Evolutionary conservation across 768 basidiomycete species (phyloP).

Genomic region (Auriscalpium orientale): DNA sequence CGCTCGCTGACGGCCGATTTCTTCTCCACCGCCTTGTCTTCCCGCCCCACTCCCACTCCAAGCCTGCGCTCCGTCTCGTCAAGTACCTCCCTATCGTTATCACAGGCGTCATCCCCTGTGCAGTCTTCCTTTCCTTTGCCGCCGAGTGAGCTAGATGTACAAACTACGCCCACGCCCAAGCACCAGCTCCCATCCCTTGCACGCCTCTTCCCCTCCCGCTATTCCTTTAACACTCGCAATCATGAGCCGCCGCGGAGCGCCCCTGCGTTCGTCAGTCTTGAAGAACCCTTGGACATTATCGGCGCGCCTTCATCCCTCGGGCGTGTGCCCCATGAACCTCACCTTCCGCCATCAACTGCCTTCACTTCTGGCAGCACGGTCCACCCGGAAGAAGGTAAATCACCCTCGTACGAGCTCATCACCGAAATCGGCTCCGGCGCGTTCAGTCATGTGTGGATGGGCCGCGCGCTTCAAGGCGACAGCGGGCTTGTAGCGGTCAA

Average conservation of each 20-base stretch:
- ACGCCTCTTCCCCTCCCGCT: conserved; percentile 15
- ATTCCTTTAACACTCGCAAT: conserved; percentile 3
- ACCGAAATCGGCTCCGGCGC: conserved; percentile 60
- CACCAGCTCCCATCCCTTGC: conserved; percentile 5
- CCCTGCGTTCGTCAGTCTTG: conserved; percentile 9
- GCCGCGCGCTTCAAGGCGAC: conserved; percentile 23
- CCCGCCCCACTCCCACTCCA: conserved; percentile 10
- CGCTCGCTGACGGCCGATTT: conserved; percentile 13
- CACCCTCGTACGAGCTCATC: conserved; percentile 36
- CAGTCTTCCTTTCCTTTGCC: not conserved
- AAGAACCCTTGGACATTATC: conserved; percentile 5
- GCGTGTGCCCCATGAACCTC: no score
- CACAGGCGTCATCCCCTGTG: conserved; percentile 4
- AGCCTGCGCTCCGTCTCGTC: conserved; percentile 14
- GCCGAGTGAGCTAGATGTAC: not conserved
- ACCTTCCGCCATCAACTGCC: not conserved
- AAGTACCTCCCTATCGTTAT: conserved; percentile 7
- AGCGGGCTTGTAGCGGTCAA: conserved; percentile 20
- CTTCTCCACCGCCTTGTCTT: conserved; percentile 4
- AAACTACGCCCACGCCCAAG: conserved; percentile 6
- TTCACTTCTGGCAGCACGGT: conserved; percentile 4
- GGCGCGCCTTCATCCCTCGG: not conserved
- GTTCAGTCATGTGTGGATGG: conserved; percentile 73
- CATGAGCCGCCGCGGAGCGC: not conserved
- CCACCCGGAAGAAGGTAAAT: conserved; percentile 3